phyloP scores from a whole-genome alignment of 192 early-diverging fungal species.

The Borealophlyctis nickersoniae region DNA sequence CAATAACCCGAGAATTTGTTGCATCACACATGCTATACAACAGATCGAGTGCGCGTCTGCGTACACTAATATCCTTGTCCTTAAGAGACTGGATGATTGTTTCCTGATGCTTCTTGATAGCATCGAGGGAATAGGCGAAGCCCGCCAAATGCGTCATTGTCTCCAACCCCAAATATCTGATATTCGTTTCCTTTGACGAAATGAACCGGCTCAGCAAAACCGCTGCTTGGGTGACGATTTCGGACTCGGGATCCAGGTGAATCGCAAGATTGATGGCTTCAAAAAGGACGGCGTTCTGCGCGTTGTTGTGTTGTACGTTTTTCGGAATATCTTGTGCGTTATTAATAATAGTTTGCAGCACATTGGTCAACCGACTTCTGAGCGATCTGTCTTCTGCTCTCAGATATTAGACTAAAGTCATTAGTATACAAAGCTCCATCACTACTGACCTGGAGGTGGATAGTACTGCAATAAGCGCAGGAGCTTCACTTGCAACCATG shows the following conservation, averaged over 20 bases:
- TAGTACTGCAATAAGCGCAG: constrained; percentile 94
- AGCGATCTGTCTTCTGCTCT: constrained; percentile 5
- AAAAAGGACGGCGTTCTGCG: constrained; percentile 95
- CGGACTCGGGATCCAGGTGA: constrained; percentile 85
- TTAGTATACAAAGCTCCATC: not conserved
- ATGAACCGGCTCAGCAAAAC: constrained; percentile 85
- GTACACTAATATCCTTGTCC: constrained; percentile 97
- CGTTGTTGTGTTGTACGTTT: constrained; percentile 97
- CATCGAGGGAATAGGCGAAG: constrained; percentile 69
- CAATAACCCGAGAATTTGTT: constrained; percentile 79
- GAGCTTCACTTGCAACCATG: constrained; percentile 97
- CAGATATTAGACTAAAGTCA: not conserved
- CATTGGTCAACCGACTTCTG: constrained; percentile 54
- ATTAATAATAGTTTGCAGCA: constrained; percentile 74
- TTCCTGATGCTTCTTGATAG: constrained; percentile 64
- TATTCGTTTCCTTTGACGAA: constrained; percentile 93
- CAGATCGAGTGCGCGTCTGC: constrained; percentile 90
- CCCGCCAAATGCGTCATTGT: constrained; percentile 90
- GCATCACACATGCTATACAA: constrained; percentile 97
- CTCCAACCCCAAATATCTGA: constrained; percentile 95
- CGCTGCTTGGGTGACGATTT: constrained; percentile 79
- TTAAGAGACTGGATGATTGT: constrained; percentile 88
- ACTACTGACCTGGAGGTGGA: constrained; percentile 69
- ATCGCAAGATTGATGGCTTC: constrained; percentile 96
- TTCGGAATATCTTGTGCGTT: constrained; percentile 82